Percentiles rank a stretch among this genome's conserved stretches.
Evolutionary conservation across 2,329 filamentous ascomycete species (phyloP).

Genomic region (Eutypa lata): DNA sequence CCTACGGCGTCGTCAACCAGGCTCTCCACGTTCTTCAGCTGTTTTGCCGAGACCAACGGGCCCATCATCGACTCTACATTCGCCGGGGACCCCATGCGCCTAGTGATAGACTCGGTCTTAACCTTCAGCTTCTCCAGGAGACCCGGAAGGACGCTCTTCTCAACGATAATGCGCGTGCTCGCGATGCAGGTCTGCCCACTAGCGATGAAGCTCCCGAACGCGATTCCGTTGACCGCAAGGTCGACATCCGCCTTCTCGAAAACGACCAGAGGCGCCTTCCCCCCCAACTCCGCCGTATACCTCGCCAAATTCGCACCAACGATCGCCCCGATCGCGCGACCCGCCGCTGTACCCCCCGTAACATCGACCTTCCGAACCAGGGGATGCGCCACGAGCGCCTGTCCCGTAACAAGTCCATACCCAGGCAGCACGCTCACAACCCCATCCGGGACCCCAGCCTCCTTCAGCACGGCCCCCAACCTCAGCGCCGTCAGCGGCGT

Average conservation of each 20-base stretch:
- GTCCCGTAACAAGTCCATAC: slow-evolving; percentile 48
- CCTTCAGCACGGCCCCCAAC: slow-evolving; percentile 57
- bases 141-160: slow-evolving; percentile 62
- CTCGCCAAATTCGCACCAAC: slow-evolving; percentile 65
- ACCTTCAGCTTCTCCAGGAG: slow-evolving; percentile 62
- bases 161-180: slow-evolving; percentile 71
- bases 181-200: slow-evolving; percentile 62
- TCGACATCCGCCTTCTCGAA: slow-evolving; percentile 64
- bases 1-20: slow-evolving; percentile 64
- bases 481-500: slow-evolving; percentile 60
- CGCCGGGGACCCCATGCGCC: slow-evolving; percentile 54
- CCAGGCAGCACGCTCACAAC: slow-evolving; percentile 64
- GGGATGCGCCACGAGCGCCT: slow-evolving; percentile 49
- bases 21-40: slow-evolving; percentile 65
- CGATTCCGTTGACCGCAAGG: slow-evolving; percentile 66
- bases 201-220: slow-evolving; percentile 54
- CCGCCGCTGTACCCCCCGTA: slow-evolving; percentile 71
- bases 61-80: slow-evolving; percentile 62
- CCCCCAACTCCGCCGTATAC: slow-evolving; percentile 69
- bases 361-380: slow-evolving; percentile 66
- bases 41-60: slow-evolving; percentile 56
- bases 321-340: slow-evolving; percentile 63
- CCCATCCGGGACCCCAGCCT: slow-evolving; percentile 68
- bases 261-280: slow-evolving; percentile 68
- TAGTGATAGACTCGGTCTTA: slow-evolving; percentile 55